Evolutionary conservation across 352 stramenopile genomes (phyloP).

Genomic region (Pythium phragmiticola): DNA sequence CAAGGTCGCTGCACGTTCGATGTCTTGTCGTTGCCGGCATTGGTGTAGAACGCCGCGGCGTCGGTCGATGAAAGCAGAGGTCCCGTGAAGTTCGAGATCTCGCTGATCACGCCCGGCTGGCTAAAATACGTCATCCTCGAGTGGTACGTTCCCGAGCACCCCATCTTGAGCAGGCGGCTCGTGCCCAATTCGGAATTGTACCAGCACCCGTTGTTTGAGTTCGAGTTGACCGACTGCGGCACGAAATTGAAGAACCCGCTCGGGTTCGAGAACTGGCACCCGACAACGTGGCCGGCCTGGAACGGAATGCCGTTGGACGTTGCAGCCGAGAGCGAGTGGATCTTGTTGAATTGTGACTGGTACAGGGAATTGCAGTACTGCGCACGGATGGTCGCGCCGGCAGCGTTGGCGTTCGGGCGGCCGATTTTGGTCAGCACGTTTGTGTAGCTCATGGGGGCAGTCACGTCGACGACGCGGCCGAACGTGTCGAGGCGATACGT

Average conservation of each 20-base stretch:
- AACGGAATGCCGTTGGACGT: constrained; percentile 27
- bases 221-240: constrained; percentile 36
- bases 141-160: constrained; percentile 29
- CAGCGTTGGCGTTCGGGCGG: constrained; percentile 23
- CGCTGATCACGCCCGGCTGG: constrained; percentile 24
- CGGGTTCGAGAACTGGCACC: constrained; percentile 39
- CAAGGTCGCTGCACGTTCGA: constrained; percentile 28
- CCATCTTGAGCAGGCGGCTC: constrained; percentile 36
- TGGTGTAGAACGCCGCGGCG: constrained; percentile 29
- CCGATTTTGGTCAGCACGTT: constrained; percentile 32
- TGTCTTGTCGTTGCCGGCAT: constrained; percentile 24
- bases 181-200: constrained; percentile 37
- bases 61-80: constrained; percentile 23
- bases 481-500: constrained; percentile 28
- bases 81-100: constrained; percentile 24
- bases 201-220: constrained; percentile 38
- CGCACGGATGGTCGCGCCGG: constrained; percentile 27
- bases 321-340: constrained; percentile 32
- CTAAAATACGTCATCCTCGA: constrained; percentile 28
- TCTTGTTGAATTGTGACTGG: constrained; percentile 34
- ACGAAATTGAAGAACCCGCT: constrained; percentile 43
- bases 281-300: constrained; percentile 33
- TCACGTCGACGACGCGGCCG: constrained; percentile 24
- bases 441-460: constrained; percentile 23
- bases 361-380: constrained; percentile 37